Evolutionary conservation across 2,329 filamentous ascomycete species (phyloP).

Genomic region (Paracoccidioides brasiliensis): DNA sequence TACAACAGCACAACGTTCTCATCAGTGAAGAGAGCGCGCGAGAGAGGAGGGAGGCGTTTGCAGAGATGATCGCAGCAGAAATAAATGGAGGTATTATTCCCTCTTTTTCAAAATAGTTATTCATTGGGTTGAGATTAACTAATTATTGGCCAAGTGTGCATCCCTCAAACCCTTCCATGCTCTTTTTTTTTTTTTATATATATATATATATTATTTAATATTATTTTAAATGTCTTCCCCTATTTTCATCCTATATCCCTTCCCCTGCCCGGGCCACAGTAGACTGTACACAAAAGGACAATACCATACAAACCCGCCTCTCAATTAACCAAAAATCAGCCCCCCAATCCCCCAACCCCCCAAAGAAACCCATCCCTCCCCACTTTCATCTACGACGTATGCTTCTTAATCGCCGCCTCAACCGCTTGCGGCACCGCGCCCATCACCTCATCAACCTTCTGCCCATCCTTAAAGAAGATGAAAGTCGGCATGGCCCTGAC

Average conservation of each 20-base stretch:
- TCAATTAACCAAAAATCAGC: background rate
- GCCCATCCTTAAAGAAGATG: conserved; percentile 28
- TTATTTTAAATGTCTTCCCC: background rate
- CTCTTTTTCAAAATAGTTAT: no score
- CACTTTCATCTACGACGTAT: conserved; percentile 1
- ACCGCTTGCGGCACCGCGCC: conserved; percentile 62
- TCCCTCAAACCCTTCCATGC: background rate
- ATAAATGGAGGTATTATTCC: no score
- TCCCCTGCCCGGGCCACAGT: background rate
- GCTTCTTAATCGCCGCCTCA: conserved; percentile 23
- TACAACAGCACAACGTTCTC: no score
- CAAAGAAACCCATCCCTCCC: no score
- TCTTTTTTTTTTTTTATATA: background rate
- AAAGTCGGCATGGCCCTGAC: conserved; percentile 38
- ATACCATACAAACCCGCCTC: background rate
- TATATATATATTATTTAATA: background rate
- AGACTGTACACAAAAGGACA: background rate
- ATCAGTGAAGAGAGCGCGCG: no score
- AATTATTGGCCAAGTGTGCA: no score
- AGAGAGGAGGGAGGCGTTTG: no score
- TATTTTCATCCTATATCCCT: background rate
- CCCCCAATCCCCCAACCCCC: no score
- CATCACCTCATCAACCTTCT: conserved; percentile 17
- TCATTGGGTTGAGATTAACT: no score
- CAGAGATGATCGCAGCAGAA: no score